phyloP scores from a whole-genome alignment of 1,284 basidiomycete genomes.

The Irpex sp. region DNA sequence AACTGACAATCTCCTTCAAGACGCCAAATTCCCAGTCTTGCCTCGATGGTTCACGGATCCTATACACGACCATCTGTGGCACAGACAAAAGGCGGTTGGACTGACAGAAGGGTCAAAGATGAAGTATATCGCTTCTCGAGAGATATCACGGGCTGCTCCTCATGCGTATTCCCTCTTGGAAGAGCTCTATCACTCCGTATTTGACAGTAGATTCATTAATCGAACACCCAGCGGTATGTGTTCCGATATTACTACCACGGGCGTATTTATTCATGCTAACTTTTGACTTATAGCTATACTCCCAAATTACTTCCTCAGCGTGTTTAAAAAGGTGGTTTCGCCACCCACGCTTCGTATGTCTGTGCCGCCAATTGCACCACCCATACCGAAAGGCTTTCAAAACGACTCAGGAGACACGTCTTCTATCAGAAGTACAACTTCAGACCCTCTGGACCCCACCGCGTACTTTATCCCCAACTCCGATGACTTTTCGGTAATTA shows the following conservation, averaged over 20 bases:
- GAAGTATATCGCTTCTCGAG: conserved; percentile 1
- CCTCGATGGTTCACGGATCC: conserved; percentile 25
- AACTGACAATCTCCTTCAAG: conserved; percentile 8
- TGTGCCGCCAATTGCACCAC: conserved; percentile 59
- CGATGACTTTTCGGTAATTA: not conserved
- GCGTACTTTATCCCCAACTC: conserved; percentile 5
- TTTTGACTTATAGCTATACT: conserved; percentile 44
- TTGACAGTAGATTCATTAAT: conserved; percentile 28
- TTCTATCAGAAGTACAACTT: conserved; percentile 6
- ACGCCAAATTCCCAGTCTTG: conserved; percentile 25
- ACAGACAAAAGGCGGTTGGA: conserved; percentile 1
- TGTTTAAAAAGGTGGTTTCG: conserved; percentile 57
- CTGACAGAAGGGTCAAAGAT: conserved; percentile 11
- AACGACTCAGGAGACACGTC: conserved; percentile 15
- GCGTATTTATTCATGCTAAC: no score
- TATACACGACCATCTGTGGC: conserved; percentile 16
- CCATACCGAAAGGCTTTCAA: conserved; percentile 47
- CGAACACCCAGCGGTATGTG: conserved; percentile 21
- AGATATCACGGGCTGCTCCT: conserved; percentile 9
- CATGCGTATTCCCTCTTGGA: conserved; percentile 26
- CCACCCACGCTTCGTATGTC: conserved; percentile 58
- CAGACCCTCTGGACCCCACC: conserved; percentile 11
- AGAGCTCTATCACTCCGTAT: conserved; percentile 26
- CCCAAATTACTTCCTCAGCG: conserved; percentile 63
- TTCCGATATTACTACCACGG: no score